phyloP scores from a whole-genome alignment of 1,284 basidiomycete genomes.

The Golubevia pallescens region DNA sequence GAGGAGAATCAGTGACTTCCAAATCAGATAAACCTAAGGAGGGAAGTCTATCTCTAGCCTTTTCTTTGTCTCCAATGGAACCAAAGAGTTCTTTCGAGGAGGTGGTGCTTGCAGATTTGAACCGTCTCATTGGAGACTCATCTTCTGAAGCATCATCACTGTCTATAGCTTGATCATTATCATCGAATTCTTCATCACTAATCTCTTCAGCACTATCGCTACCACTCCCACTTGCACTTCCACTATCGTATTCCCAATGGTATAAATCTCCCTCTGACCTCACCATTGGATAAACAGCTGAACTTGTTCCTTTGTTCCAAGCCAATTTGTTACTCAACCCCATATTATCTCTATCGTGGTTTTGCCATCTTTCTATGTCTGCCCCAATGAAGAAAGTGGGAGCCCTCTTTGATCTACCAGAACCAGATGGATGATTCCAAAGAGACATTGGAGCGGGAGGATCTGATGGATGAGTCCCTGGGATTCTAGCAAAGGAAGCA shows the following conservation, averaged over 20 bases:
- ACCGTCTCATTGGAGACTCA: background rate
- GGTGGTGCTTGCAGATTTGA: background rate
- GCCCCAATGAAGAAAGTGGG: conserved; percentile 56
- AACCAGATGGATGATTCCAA: too few relatives aligned
- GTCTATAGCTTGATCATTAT: background rate
- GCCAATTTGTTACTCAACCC: conserved; percentile 16
- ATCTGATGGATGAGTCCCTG: too few relatives aligned
- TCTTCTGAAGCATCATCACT: background rate
- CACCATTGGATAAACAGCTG: background rate
- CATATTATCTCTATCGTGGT: conserved; percentile 33
- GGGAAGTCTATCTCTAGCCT: background rate
- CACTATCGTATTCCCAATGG: background rate
- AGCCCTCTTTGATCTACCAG: conserved; percentile 5
- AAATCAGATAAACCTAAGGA: background rate
- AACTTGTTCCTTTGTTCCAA: conserved; percentile 12
- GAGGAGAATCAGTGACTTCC: background rate
- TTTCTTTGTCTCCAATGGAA: background rate
- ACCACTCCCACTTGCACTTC: background rate
- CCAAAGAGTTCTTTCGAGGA: background rate
- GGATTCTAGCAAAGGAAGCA: background rate
- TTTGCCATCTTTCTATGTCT: conserved; percentile 56
- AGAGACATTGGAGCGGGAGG: too few relatives aligned
- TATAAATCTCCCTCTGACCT: background rate
- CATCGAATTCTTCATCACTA: background rate
- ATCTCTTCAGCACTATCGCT: background rate